A percentile compares a stretch with the other conserved stretches of the same genome.
Conservation (phyloP, 257 asterid genomes). For the Solanum etuberosum region DNA sequence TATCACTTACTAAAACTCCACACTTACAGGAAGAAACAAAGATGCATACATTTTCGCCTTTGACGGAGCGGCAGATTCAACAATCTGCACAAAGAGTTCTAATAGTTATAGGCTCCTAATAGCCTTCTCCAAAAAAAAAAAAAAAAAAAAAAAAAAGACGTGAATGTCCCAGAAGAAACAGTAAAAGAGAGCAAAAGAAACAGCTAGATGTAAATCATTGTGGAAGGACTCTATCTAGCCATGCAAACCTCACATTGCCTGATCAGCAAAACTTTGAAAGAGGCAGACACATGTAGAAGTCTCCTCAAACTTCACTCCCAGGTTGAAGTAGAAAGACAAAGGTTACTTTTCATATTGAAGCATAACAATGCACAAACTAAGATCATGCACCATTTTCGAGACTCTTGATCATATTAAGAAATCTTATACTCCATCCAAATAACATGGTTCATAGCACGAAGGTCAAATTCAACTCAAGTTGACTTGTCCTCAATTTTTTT, state of each 20-base stretch:
- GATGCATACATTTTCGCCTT: conserved; percentile 60
- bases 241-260: background rate
- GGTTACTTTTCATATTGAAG: background rate
- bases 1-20: background rate
- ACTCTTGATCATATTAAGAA: background rate
- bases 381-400: background rate
- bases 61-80: conserved; percentile 59
- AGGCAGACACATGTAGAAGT: background rate
- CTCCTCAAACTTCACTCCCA: background rate
- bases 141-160: background rate
- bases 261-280: background rate
- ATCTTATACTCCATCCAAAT: background rate
- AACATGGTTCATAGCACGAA: background rate
- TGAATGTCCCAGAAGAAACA: background rate
- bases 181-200: background rate
- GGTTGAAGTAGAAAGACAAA: background rate
- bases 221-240: background rate
- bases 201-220: background rate
- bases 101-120: background rate
- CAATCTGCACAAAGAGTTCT: conserved; percentile 42
- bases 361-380: background rate
- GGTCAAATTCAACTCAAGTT: background rate
- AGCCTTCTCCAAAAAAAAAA: background rate
- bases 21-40: background rate
- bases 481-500: background rate